Base-by-base conservation (phyloP, 2,329 filamentous ascomycete species). In the Sporothrix brasiliensis region DNA sequence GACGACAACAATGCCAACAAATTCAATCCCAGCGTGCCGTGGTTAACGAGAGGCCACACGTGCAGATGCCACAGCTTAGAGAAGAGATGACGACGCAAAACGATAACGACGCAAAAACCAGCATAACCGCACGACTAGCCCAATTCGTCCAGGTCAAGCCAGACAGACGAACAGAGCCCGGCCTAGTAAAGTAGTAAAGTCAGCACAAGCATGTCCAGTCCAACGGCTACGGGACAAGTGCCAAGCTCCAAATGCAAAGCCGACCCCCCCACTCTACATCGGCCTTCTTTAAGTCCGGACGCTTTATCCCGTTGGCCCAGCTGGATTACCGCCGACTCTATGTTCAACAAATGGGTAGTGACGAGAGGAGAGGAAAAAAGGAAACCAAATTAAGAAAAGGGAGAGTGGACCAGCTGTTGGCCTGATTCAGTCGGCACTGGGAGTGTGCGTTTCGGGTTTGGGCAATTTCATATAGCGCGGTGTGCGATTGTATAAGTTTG, bases 271-370 rank as follows among this genome's bases (percentile, higher is more conserved):
- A 47, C 61, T 27, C 16, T n/a, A 14, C 30, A 30, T 70, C 58
- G 69, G 58, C 34, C 4, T 67, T 67, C n/a, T 61, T 61, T 61
- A 70, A 70, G 10, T 67, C 69, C 69, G 69, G 69, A 6, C 50
- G n/a, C 34, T 14, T 52, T 60, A 68, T 54, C 47, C 68, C 68
- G 56, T 24, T 27, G 47, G 27, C 16, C 34, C 27, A 50, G 56
- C 24, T 44, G 11, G 11, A 6, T 65, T 56, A 69, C 54, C 58
- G 21, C 65, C 65, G 65, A 54, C 34, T 21, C 52, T 52, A 10
- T 10, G 19, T 61, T 19, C 34, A 44, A 44, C 11, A 24, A 41
- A n/a, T 21, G 58, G n/a, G 14, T 2, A 19, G 4, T 11, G 4
- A 27, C 21, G n/a, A 24, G 19, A 53, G 9, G 56, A 41, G 21